phyloP scores from a whole-genome alignment of 2,329 filamentous ascomycete species.

The Beauveria medogensis region DNA sequence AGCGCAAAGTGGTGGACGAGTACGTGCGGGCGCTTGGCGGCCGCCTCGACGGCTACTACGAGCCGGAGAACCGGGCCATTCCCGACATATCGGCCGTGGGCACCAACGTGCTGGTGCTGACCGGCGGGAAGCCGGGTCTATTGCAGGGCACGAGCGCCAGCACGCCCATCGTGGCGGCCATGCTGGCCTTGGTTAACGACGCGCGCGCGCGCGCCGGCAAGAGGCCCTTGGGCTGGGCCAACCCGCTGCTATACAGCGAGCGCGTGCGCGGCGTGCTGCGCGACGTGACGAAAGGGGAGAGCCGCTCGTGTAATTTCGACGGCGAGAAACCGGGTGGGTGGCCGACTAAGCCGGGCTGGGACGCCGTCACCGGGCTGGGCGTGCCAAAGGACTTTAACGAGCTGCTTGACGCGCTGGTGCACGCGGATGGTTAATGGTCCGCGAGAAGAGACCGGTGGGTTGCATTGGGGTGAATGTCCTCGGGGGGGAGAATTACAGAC shows the following conservation, averaged over 20 bases:
- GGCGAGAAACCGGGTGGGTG: slow-evolving; percentile 31
- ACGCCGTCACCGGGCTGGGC: slow-evolving; percentile 43
- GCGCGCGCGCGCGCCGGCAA: slow-evolving; percentile 40
- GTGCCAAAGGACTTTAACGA: slow-evolving; percentile 34
- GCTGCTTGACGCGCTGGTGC: slow-evolving; percentile 26
- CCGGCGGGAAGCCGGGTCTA: slow-evolving; percentile 19
- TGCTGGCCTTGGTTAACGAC: slow-evolving; percentile 48
- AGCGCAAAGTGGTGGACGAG: slow-evolving; percentile 29
- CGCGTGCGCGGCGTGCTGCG: slow-evolving; percentile 28
- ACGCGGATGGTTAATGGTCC: slow-evolving; percentile 12
- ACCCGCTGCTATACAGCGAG: slow-evolving; percentile 37
- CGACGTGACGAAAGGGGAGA: slow-evolving; percentile 35
- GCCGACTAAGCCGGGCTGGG: slow-evolving; percentile 36
- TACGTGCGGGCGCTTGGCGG: slow-evolving; percentile 34
- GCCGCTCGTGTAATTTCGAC: slow-evolving; percentile 29
- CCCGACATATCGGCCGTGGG: slow-evolving; percentile 49
- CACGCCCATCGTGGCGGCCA: slow-evolving; percentile 45
- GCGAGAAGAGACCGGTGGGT: background rate
- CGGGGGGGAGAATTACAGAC: background rate
- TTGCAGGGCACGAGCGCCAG: slow-evolving; percentile 42
- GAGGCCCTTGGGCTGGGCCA: slow-evolving; percentile 45
- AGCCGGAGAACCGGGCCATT: slow-evolving; percentile 36
- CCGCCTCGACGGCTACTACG: slow-evolving; percentile 37
- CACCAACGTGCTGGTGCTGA: slow-evolving; percentile 41
- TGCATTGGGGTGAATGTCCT: too few relatives aligned